A percentile compares a stretch with the other conserved stretches of the same genome.
phyloP scores from a whole-genome alignment of 371 early-diverging fungal genomes.

The Haplosporangium sp. region DNA sequence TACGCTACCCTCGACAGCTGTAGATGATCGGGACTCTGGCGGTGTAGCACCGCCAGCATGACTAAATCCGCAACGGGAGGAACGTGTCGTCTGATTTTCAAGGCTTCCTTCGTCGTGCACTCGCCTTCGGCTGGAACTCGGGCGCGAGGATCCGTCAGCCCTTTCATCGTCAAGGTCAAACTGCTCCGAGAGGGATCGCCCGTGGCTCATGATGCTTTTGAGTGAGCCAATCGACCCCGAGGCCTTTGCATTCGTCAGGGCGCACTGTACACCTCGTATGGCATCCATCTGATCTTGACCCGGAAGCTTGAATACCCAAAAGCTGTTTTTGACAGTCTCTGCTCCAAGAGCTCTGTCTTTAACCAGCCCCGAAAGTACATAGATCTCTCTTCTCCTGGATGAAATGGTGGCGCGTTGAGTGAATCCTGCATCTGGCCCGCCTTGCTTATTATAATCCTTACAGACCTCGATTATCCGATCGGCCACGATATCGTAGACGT shows the following conservation, averaged over 20 bases:
- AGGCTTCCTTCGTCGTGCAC: neutral
- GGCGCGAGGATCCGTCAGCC: neutral
- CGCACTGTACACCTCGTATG: slow-evolving; percentile 44
- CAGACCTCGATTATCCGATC: slow-evolving; percentile 78
- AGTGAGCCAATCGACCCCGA: slow-evolving; percentile 41
- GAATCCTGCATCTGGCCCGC: slow-evolving; percentile 84
- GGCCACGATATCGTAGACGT: slow-evolving; percentile 81
- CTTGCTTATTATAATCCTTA: slow-evolving; percentile 74
- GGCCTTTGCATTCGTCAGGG: slow-evolving; percentile 24
- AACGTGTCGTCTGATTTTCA: slow-evolving; percentile 1
- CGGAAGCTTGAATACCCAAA: slow-evolving; percentile 80
- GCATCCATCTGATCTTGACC: slow-evolving; percentile 50
- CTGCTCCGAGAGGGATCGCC: slow-evolving; percentile 19
- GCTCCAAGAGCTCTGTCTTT: slow-evolving; percentile 59
- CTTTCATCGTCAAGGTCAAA: neutral
- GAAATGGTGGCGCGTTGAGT: slow-evolving; percentile 91
- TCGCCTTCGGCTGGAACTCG: slow-evolving; percentile 15
- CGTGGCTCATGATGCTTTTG: slow-evolving; percentile 42
- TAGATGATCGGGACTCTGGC: neutral
- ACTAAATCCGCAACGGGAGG: neutral
- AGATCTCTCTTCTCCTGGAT: slow-evolving; percentile 78
- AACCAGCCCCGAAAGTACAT: slow-evolving; percentile 81
- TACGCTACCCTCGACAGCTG: neutral
- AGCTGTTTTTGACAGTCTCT: slow-evolving; percentile 72
- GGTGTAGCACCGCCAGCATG: neutral